Base-by-base conservation (phyloP, 2,329 filamentous ascomycete species). In the Penicillium fuscoglaucum region DNA sequence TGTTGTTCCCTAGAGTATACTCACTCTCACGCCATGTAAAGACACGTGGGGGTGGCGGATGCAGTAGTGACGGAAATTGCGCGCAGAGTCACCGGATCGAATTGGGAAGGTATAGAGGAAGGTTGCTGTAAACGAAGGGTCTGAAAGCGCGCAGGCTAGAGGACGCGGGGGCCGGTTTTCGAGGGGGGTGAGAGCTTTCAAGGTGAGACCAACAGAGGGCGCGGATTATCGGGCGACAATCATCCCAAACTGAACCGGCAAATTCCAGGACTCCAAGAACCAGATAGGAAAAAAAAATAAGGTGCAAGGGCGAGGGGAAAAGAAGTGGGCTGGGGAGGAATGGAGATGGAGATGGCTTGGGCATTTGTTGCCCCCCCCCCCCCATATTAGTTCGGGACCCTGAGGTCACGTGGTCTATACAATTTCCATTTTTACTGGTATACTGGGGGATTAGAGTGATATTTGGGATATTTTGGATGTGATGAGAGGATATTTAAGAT, bases 331-430 rank as follows among this genome's bases (percentile, higher is more conserved):
- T 52, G 58, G 57, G 64, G 51, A 51, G 66, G 59, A 60, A 56
- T 69, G 59, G 67, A 59, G 58, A 64, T 59, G 44, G 66, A 64
- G 58, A 65, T 58, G 64, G 59, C 61, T 70, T 55, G 60, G 64
- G 64, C 61, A 69, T 63, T 65, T 70, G 68, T 67, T 65, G 61
- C 69, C 67, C 63, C 68, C 69, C 67, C 63, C 68, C 66, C 61
- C 63, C 63, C 63, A 58, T 53, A 58, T 53, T 60, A 48, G 58
- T 51, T 37, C 17, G 17, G 56, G 51, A 39, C 48, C 53, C 45
- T 29, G 41, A 2, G 29, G 55, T 62, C 61, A 62, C 61, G 61
- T 62, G 61, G 46, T 44, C 29, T 28, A 52, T 37, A 46, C 39
- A 37, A 24, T 51, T 33, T 13, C 17, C 13, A 44, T 44, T 28